Evolutionary conservation across 129 eudicot species (phyloP).

Genomic region (Centaurea solstitialis): DNA sequence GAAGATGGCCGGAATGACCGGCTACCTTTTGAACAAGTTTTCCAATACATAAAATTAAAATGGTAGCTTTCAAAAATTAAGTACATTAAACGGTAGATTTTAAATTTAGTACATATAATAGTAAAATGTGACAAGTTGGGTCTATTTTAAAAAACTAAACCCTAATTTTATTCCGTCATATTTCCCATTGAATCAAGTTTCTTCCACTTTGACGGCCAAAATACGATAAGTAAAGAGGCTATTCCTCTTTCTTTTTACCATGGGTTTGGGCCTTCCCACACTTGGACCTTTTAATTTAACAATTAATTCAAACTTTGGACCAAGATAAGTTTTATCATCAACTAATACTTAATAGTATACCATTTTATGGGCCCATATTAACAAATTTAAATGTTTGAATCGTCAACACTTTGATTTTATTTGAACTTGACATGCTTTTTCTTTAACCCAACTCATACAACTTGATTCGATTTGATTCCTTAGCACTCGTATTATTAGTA

Average conservation of each 20-base stretch:
- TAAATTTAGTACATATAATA: no score
- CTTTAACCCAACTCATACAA: background rate
- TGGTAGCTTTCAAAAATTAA: no score
- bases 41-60: no score
- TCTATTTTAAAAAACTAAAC: no score
- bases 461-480: background rate
- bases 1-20: no score
- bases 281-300: background rate
- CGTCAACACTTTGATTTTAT: background rate
- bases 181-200: no score
- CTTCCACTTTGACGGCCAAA: background rate
- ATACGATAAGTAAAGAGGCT: background rate
- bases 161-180: no score
- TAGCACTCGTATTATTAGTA: no score
- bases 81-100: no score
- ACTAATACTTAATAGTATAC: background rate
- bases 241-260: background rate
- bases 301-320: background rate
- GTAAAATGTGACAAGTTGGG: no score
- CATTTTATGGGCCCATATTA: background rate
- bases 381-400: background rate
- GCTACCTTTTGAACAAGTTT: no score
- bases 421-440: no score
- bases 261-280: background rate
- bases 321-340: background rate